Evolutionary conservation across 768 basidiomycete genomes (phyloP).

Genomic region (Roridomyces roridus): DNA sequence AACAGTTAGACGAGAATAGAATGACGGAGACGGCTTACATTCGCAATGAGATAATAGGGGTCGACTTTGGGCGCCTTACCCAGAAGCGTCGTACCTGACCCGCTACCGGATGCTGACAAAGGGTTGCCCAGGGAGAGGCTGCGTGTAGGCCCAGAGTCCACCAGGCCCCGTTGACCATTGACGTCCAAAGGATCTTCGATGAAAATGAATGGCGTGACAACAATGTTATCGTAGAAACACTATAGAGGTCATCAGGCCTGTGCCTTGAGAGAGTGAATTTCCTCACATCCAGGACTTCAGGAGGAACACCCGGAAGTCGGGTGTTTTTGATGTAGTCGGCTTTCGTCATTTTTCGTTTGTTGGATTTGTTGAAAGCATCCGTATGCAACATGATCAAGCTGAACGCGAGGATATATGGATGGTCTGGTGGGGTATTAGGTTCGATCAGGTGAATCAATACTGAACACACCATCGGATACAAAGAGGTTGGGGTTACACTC

Average conservation of each 20-base stretch:
- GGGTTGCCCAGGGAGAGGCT: constrained; percentile 45
- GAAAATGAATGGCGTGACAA: constrained; percentile 95
- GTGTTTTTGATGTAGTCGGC: constrained; percentile 95
- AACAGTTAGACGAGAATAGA: constrained; percentile 4
- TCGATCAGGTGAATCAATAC: not conserved
- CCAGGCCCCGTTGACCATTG: constrained; percentile 58
- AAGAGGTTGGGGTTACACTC: constrained; percentile 86
- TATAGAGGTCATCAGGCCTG: constrained; percentile 34
- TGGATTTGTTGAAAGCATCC: constrained; percentile 97
- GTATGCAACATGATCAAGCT: constrained; percentile 99
- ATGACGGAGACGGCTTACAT: constrained; percentile 50
- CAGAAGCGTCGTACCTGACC: constrained; percentile 44
- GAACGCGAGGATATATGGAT: constrained; percentile 95
- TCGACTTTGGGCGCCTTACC: constrained; percentile 79
- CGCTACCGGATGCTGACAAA: constrained; percentile 22
- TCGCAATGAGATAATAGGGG: constrained; percentile 89
- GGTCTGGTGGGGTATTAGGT: constrained; percentile 55
- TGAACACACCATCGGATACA: constrained; percentile 66
- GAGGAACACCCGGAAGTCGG: constrained; percentile 78
- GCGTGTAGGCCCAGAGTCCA: constrained; percentile 46
- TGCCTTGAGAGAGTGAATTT: not conserved
- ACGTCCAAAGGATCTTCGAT: constrained; percentile 88
- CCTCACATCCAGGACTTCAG: constrained; percentile 86
- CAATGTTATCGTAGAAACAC: constrained; percentile 97
- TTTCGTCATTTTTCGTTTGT: constrained; percentile 97